These are phyloP conservation scores for Coffea canephora DNA, from an alignment of 257 asterid genomes.

Conservation along the genomic window DNA sequence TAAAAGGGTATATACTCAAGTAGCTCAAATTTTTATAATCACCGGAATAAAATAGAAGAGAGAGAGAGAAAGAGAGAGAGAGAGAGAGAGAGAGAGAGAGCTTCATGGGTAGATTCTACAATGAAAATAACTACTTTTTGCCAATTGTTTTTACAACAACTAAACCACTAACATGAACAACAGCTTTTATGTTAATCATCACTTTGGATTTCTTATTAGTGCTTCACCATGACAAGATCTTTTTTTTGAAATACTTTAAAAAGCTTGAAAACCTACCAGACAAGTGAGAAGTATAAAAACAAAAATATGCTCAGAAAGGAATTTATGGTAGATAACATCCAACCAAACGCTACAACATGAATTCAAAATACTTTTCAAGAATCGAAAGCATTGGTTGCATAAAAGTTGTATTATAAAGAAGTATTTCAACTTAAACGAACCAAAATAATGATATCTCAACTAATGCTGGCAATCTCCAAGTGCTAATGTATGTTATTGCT, in stretches of 20 bases:
- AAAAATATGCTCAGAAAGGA: not conserved
- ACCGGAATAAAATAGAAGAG: too few species aligned
- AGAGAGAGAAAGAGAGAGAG: too few species aligned
- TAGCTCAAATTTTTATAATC: too few species aligned
- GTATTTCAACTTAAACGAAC: not conserved
- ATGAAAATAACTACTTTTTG: slow-evolving; percentile 56
- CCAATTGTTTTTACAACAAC: slow-evolving; percentile 77
- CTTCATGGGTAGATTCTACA: not conserved
- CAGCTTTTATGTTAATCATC: slow-evolving; percentile 52
- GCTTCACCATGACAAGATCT: slow-evolving; percentile 80
- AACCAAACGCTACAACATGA: not conserved
- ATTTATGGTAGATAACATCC: not conserved
- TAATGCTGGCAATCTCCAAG: not conserved
- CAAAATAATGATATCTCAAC: not conserved
- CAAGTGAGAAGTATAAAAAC: slow-evolving; percentile 13
- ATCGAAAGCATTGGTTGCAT: not conserved
- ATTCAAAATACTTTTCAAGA: not conserved
- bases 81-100: not conserved
- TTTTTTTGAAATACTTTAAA: slow-evolving; percentile 96
- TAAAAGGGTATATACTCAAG: too few species aligned
- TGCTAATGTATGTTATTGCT: not conserved
- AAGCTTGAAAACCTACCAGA: slow-evolving; percentile 80
- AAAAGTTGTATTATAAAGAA: not conserved
- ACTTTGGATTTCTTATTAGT: slow-evolving; percentile 45
- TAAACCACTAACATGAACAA: slow-evolving; percentile 49